Percentiles rank a stretch among this genome's conserved stretches.
Conservation (phyloP, 345 rosid genomes). For the Boechera stricta region DNA sequence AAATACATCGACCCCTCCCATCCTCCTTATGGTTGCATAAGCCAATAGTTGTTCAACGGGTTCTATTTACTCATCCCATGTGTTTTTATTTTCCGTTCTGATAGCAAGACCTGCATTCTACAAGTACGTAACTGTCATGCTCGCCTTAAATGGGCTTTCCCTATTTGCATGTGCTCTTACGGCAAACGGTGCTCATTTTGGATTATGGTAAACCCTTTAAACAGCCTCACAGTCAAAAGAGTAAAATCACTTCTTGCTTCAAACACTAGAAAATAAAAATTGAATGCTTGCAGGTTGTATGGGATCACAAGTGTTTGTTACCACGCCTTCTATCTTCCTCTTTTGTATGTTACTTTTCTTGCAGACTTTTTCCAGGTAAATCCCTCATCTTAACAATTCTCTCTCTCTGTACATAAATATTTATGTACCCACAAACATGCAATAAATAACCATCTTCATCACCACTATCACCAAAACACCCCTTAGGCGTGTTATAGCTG, state of each 20-base stretch:
- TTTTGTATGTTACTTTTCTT: conserved; percentile 72
- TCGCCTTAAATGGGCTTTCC: conserved; percentile 68
- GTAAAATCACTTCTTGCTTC: background rate
- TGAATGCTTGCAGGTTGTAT: conserved; percentile 67
- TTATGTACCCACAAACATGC: background rate
- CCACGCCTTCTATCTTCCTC: conserved; percentile 91
- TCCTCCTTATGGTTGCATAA: conserved; percentile 26
- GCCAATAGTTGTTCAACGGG: background rate
- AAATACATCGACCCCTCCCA: conserved; percentile 20
- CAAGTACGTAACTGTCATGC: conserved; percentile 66
- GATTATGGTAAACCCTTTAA: conserved; percentile 66
- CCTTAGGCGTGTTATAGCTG: background rate
- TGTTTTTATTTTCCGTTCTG: conserved; percentile 24
- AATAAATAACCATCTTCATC: background rate
- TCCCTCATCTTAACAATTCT: conserved; percentile 1
- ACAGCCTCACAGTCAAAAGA: conserved; percentile 3
- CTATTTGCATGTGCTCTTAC: conserved; percentile 73
- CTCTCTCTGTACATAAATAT: background rate
- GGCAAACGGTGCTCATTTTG: conserved; percentile 74
- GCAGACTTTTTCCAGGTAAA: conserved; percentile 94
- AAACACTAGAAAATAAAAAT: background rate
- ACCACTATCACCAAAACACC: conserved; percentile 16
- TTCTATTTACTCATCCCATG: conserved; percentile 27
- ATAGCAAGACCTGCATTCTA: conserved; percentile 97
- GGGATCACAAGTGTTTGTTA: conserved; percentile 71